A percentile compares a stretch with the other conserved stretches of the same genome.
phyloP scores from a whole-genome alignment of 2,329 filamentous ascomycete genomes.

The Aspergillus sojae region DNA sequence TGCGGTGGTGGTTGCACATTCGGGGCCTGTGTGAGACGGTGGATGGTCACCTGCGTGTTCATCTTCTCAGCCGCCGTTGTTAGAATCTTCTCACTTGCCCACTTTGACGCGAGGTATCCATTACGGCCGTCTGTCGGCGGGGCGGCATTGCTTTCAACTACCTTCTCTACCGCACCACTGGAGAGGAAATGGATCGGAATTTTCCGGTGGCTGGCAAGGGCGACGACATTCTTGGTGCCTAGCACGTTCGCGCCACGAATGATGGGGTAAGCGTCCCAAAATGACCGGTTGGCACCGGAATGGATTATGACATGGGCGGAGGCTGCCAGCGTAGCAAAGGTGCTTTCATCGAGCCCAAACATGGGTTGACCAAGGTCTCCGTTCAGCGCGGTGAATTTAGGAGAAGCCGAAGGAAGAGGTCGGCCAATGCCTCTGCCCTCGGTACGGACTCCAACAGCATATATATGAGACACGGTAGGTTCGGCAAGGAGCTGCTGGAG shows the following conservation, averaged over 20 bases:
- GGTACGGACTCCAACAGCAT: not conserved
- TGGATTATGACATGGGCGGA: not conserved
- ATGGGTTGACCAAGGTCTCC: not conserved
- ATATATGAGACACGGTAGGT: not conserved
- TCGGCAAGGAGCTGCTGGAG: not conserved
- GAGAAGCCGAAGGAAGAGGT: not conserved
- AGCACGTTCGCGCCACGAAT: not conserved
- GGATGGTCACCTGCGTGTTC: not conserved
- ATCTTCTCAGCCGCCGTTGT: not conserved
- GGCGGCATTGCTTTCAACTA: not conserved
- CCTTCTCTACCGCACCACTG: not conserved
- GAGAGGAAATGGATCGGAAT: conserved; percentile 1
- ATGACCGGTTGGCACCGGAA: not conserved
- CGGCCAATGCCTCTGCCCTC: not conserved
- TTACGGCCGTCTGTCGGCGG: not conserved
- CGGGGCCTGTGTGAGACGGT: not conserved
- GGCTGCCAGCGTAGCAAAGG: not conserved
- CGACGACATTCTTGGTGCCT: not conserved
- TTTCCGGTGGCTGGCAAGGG: not conserved
- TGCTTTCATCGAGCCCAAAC: not conserved
- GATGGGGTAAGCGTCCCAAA: not conserved
- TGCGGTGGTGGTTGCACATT: not conserved
- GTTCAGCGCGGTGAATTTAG: not conserved
- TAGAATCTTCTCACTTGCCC: not conserved
- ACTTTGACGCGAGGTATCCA: not conserved